Conservation (phyloP, 352 stramenopile species). For the Globisporangium camurandrum region DNA sequence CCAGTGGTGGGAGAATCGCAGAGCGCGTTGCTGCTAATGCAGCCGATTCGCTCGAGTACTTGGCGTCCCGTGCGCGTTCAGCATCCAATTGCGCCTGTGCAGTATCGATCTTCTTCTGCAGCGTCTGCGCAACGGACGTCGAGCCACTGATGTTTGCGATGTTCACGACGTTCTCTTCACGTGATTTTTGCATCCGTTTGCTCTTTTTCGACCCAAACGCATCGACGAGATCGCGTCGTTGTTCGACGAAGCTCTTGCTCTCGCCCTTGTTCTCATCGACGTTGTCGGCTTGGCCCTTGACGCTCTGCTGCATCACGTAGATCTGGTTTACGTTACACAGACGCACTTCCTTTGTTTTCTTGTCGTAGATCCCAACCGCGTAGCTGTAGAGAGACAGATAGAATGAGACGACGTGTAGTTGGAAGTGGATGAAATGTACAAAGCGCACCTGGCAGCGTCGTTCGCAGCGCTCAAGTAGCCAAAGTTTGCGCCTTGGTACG, state of each 20-base stretch:
- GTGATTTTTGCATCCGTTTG: slow-evolving; percentile 76
- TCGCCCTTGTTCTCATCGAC: slow-evolving; percentile 56
- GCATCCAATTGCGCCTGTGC: slow-evolving; percentile 42
- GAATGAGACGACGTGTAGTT: too few relatives aligned
- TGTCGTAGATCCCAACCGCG: slow-evolving; percentile 71
- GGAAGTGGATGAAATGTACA: too few relatives aligned
- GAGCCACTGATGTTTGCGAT: slow-evolving; percentile 70
- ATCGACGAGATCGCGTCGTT: slow-evolving; percentile 66
- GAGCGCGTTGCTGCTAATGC: slow-evolving; percentile 52
- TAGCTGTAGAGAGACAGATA: slow-evolving; percentile 23
- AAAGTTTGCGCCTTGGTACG: slow-evolving; percentile 83
- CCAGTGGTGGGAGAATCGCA: slow-evolving; percentile 56
- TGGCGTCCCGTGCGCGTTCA: slow-evolving; percentile 39
- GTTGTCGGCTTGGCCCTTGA: slow-evolving; percentile 64
- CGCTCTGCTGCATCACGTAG: slow-evolving; percentile 82
- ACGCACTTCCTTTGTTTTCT: slow-evolving; percentile 60
- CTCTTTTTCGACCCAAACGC: slow-evolving; percentile 81
- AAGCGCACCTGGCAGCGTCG: slow-evolving; percentile 48
- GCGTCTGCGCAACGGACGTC: slow-evolving; percentile 50
- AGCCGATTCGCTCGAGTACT: slow-evolving; percentile 43
- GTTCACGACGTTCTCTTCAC: slow-evolving; percentile 79
- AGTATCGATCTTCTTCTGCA: slow-evolving; percentile 70
- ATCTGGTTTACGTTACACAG: slow-evolving; percentile 76
- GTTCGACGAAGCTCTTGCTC: slow-evolving; percentile 56
- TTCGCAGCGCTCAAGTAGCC: slow-evolving; percentile 66